phyloP scores from a whole-genome alignment of 495 filamentous ascomycete genomes.

The Aspergillus conjunctus region DNA sequence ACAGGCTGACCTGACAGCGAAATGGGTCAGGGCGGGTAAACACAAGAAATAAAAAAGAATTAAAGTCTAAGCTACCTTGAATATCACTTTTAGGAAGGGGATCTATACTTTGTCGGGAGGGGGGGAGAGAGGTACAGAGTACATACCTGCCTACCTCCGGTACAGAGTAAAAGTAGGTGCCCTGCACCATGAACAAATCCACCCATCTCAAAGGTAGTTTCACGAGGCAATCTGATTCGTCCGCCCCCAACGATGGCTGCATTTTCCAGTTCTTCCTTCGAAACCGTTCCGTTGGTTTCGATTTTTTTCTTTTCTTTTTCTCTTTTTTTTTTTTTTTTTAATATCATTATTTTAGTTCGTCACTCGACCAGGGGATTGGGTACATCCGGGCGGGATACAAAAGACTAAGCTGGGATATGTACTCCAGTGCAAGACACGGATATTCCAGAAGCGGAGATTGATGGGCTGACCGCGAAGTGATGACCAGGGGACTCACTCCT shows the following conservation, averaged over 20 bases:
- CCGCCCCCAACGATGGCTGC: background rate
- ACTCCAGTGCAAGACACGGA: slow-evolving; percentile 7
- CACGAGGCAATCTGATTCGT: slow-evolving; percentile 10
- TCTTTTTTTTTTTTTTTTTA: too few species aligned
- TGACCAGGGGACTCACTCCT: background rate
- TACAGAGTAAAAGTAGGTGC: background rate
- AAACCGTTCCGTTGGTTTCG: slow-evolving; percentile 2
- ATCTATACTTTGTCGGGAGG: background rate
- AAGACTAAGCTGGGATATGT: slow-evolving; percentile 4
- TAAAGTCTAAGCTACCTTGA: slow-evolving; percentile 19
- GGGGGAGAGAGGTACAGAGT: too few species aligned
- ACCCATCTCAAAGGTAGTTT: slow-evolving; percentile 3
- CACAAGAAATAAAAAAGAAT: background rate
- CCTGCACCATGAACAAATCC: background rate
- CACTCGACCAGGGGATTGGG: slow-evolving; percentile 1
- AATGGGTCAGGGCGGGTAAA: slow-evolving; percentile 9
- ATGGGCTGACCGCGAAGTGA: slow-evolving; percentile 1
- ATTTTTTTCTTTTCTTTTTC: background rate
- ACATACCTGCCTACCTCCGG: too few species aligned
- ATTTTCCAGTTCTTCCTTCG: slow-evolving; percentile 1
- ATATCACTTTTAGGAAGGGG: background rate
- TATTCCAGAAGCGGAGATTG: slow-evolving; percentile 6
- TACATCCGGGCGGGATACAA: slow-evolving; percentile 1
- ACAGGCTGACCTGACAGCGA: background rate
- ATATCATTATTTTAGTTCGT: background rate